Conservation (phyloP, 2,329 filamentous ascomycete genomes). For the Cladobotryum mycophilum region DNA sequence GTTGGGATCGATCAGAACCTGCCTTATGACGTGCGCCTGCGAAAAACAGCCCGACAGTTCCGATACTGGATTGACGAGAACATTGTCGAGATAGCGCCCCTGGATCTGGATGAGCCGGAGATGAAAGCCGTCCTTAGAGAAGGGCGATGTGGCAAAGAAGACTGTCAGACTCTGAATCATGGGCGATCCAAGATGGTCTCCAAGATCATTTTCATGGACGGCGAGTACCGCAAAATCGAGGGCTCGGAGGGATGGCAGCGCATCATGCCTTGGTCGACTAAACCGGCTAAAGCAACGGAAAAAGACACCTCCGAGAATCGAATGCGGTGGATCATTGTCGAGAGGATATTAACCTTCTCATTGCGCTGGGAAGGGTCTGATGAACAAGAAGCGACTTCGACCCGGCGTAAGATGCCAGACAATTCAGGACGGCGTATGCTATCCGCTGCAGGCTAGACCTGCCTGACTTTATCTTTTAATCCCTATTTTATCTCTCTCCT, state of each 20-base stretch:
- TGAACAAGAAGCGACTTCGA: slow-evolving; percentile 18
- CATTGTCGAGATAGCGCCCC: slow-evolving; percentile 31
- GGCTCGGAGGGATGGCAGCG: slow-evolving; percentile 25
- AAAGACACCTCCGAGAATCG: slow-evolving; percentile 25
- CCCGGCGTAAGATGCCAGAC: slow-evolving; percentile 12
- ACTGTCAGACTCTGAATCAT: slow-evolving; percentile 30
- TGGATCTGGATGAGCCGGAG: slow-evolving; percentile 29
- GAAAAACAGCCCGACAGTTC: slow-evolving; percentile 31
- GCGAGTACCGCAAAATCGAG: slow-evolving; percentile 22
- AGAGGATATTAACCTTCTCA: slow-evolving; percentile 32
- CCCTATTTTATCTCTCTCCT: background rate
- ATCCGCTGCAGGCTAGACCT: slow-evolving; percentile 2
- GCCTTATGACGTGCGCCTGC: slow-evolving; percentile 23
- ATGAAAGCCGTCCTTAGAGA: slow-evolving; percentile 27
- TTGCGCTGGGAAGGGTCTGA: slow-evolving; percentile 29
- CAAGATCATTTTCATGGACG: slow-evolving; percentile 32
- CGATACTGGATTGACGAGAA: slow-evolving; percentile 33
- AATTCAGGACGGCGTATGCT: slow-evolving; percentile 2
- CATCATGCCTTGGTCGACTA: slow-evolving; percentile 27
- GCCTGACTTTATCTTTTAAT: background rate
- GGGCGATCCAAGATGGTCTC: slow-evolving; percentile 33
- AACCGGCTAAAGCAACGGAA: slow-evolving; percentile 20
- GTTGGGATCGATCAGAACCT: slow-evolving; percentile 26
- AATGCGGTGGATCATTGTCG: slow-evolving; percentile 34
- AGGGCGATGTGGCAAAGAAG: slow-evolving; percentile 28